Conservation (phyloP, 2,329 filamentous ascomycete species). For the Xylaria sp. region DNA sequence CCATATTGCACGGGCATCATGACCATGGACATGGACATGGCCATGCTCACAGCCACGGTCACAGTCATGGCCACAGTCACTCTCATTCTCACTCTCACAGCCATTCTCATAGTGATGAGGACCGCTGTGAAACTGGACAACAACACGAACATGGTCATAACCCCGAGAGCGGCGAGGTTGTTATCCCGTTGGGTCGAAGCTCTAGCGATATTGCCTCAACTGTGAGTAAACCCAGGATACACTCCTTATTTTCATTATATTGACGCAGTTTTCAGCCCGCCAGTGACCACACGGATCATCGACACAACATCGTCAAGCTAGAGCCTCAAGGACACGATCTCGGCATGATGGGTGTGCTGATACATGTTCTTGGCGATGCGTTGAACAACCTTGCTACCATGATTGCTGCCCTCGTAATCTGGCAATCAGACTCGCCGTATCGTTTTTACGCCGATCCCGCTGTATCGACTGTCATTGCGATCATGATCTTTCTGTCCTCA, state of each 20-base stretch:
- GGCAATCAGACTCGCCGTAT: conserved; percentile 51
- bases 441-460: conserved; percentile 69
- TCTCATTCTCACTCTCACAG: conserved; percentile 41
- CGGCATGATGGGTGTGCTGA: conserved; percentile 64
- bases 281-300: conserved; percentile 44
- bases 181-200: conserved; percentile 19
- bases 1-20: conserved; percentile 57
- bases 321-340: conserved; percentile 49
- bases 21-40: conserved; percentile 27
- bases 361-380: conserved; percentile 68
- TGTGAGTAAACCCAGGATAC: conserved; percentile 17
- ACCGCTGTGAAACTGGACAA: conserved; percentile 22
- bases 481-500: conserved; percentile 65
- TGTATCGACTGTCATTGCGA: conserved; percentile 60
- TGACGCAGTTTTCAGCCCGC: conserved; percentile 24
- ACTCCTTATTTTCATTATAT: background rate
- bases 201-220: conserved; percentile 25
- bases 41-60: conserved; percentile 29
- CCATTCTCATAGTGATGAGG: conserved; percentile 21
- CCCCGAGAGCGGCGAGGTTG: conserved; percentile 29
- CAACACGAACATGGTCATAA: conserved; percentile 27
- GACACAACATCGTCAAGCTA: conserved; percentile 36
- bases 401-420: conserved; percentile 62
- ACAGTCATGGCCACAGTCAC: conserved; percentile 25
- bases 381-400: conserved; percentile 75